Evolutionary conservation across 805 yeast species (phyloP), one percentile per base, ranked within the genome.

Genomic region (Zygosaccharomyces kombuchaensis): DNA sequence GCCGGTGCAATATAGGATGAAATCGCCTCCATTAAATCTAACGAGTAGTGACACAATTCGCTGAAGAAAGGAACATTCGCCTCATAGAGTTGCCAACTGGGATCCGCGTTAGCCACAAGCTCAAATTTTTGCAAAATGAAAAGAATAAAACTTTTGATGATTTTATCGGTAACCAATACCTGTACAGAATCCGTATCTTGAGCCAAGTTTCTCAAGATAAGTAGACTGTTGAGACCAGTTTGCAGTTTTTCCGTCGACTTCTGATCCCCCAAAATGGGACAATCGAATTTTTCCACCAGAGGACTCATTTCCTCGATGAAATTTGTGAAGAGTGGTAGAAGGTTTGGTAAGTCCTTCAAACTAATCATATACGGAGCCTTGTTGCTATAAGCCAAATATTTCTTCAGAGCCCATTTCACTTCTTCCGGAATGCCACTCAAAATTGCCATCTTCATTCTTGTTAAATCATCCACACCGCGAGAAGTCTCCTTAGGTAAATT

Each of bases 151-250:
- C 66, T 68, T 48, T 77, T 75, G 36, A 85, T 72, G 14, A 65
- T 59, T 16, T 68, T 65, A 46, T 75, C 69, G 55, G 76, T 71
- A 1, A 91, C 84, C 50, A 93, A 68, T 58, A 82, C 73, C 60
- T 85, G 88, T 34, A 95, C 93, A 57, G 87, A 85, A 36, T 77
- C 84, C 9, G 85, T 76, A 62, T 89, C 96, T 60, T 91, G 95
- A 2, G 87, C 78, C 37, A 87, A 68, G 64, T 93, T 93, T 59
- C 98, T 75, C 46, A 93, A 69, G 14, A 86, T 77, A 35, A 93
- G 48, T 17, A 66, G 36, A 70, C 55, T 75, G 58, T 40, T 75
- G 57, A 58, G 50, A 19, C 68, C 66, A 23, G 55, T 58, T 48
- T 64, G 67, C 42, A 63, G 42, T 12, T 5, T 35, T 26, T 51